Percentiles rank a stretch among this genome's conserved stretches.
Evolutionary conservation across 2,329 filamentous ascomycete species (phyloP).

Genomic region (Phyllosticta paracitricarpa): DNA sequence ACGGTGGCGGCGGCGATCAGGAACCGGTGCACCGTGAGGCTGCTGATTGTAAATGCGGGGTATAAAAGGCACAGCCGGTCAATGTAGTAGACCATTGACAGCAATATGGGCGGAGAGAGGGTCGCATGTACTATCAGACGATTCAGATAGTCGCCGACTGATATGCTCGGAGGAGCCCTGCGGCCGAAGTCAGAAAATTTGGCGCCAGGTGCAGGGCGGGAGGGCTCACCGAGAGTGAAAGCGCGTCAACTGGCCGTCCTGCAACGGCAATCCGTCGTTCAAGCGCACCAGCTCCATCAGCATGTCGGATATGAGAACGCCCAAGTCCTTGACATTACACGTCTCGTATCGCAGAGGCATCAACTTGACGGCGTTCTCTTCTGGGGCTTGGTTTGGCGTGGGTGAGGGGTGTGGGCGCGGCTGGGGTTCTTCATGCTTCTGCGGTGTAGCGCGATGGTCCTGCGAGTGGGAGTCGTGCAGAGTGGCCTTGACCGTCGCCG

Average conservation of each 20-base stretch:
- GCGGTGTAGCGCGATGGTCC: neutral
- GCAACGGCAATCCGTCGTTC: constrained; percentile 79
- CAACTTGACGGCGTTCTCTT: constrained; percentile 39
- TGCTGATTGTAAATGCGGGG: constrained; percentile 91
- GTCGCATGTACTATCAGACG: constrained; percentile 90
- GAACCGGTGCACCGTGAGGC: constrained; percentile 91
- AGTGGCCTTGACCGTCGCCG: neutral
- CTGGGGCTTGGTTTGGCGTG: constrained; percentile 8
- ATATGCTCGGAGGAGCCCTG: constrained; percentile 76
- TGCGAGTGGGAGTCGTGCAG: neutral
- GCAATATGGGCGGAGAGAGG: constrained; percentile 80
- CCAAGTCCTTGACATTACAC: constrained; percentile 75
- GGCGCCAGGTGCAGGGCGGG: neutral
- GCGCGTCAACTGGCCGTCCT: constrained; percentile 76
- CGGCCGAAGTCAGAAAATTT: neutral
- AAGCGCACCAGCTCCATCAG: constrained; percentile 86
- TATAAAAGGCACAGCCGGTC: constrained; percentile 88
- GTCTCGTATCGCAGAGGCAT: constrained; percentile 71
- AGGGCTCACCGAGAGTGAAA: constrained; percentile 76
- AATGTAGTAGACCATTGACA: constrained; percentile 99
- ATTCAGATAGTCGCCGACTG: constrained; percentile 86
- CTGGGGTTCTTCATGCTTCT: constrained; percentile 6
- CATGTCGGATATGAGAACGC: constrained; percentile 88
- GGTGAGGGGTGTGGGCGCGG: constrained; percentile 13
- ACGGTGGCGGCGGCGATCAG: constrained; percentile 93